phyloP scores from a whole-genome alignment of 2,329 filamentous ascomycete genomes.

The Fusarium sp. region DNA sequence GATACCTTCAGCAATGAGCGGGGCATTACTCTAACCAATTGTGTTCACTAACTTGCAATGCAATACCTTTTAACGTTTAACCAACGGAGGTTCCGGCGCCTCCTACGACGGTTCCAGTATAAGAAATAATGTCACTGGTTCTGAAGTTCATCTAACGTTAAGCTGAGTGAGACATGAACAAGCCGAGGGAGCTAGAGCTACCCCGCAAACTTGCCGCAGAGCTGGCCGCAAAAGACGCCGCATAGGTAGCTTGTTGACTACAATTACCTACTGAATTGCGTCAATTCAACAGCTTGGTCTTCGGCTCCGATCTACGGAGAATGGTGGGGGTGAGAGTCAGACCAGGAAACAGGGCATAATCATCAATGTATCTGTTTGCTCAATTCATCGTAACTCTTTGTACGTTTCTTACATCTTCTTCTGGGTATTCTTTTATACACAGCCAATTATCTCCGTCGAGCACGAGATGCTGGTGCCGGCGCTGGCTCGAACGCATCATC shows the following conservation, averaged over 20 bases:
- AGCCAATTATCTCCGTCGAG: constrained; percentile 47
- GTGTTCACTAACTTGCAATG: background rate
- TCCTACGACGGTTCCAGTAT: constrained; percentile 3
- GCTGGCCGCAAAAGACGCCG: constrained; percentile 4
- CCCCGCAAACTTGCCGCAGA: constrained; percentile 18
- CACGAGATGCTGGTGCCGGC: constrained; percentile 54
- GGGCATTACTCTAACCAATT: constrained; percentile 20
- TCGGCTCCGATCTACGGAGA: constrained; percentile 17
- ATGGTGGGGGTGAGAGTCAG: background rate
- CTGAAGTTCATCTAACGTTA: background rate
- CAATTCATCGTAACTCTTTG: constrained; percentile 12
- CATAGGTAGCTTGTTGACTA: constrained; percentile 5
- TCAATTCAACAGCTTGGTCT: constrained; percentile 3
- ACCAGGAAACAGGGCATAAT: background rate
- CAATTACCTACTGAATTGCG: background rate
- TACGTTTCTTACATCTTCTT: background rate
- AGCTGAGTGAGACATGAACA: constrained; percentile 14
- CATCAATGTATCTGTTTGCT: constrained; percentile 3
- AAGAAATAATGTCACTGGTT: constrained; percentile 8
- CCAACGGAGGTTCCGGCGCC: constrained; percentile 16
- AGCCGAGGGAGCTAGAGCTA: constrained; percentile 26
- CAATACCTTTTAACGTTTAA: background rate
- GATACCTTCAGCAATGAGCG: constrained; percentile 28
- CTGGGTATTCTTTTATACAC: constrained; percentile 19
- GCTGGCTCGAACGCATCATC: constrained; percentile 72